Evolutionary conservation across 768 basidiomycete genomes (phyloP), one percentile per base, ranked within the genome.

Genomic region (Cubamyces sp.): DNA sequence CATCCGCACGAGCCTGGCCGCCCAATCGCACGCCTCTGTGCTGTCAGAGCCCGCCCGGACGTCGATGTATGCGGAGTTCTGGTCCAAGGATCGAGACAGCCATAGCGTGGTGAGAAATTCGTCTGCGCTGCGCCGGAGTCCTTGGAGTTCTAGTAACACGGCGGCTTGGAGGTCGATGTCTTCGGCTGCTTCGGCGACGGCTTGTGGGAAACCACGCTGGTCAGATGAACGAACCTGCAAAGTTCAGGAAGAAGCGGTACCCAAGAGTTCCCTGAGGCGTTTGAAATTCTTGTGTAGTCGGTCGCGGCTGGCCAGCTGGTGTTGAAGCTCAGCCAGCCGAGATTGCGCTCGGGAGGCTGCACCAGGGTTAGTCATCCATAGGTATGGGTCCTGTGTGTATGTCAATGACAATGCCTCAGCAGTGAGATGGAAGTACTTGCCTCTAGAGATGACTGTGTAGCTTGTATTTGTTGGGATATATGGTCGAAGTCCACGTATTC

Each of bases 31-130:
- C 15, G 65, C 63, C 16, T 64, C 65, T 9, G 62, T 46, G 3
- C 55, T 65, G 21, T 50, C 60, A 8, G 68, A 64, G 18, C 61
- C 60, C n/a, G 65, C 60, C n/a, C 51, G 63, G n/a, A 68, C 49
- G 21, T 60, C 60, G 21, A 68, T 57, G 34, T 62, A 68, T 1
- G 68, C 65, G 4, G 68, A 66, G 39, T 66, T 66, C 42, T 53
- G 53, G 40, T 68, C 68, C 23, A 56, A 41, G 2, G 62, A 60
- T 2, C 53, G 54, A 7, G 65, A 64, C 9, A 68, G 55, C 60
- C 60, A 66, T 1, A 66, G 40, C 5, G 51, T 48, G 14, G 53
- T 40, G 18, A 68, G 57, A 30, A 61, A 57, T 21, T 64, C 40
- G 16, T 64, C 41, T 16, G 60, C 46, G 25, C 51, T 57, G 8